Conservation (phyloP, 2,329 filamentous ascomycete genomes). For the Cercospora sojina region DNA sequence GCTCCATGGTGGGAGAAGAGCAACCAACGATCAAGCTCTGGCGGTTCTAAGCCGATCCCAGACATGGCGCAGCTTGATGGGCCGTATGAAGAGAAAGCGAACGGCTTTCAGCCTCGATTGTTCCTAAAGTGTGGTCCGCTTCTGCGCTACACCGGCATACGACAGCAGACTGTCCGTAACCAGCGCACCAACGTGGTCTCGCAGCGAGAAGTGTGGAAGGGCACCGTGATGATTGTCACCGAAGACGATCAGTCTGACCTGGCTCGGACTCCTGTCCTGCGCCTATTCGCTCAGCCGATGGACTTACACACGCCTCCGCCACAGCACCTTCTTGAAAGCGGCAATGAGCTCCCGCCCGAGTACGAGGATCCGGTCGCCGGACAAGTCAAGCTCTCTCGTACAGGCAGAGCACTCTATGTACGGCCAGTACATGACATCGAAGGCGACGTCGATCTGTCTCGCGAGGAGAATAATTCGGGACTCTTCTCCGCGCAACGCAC, state of each 20-base stretch:
- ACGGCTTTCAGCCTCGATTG: conserved; percentile 76
- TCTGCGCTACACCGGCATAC: conserved; percentile 83
- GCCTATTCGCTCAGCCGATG: conserved; percentile 83
- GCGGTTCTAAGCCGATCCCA: conserved; percentile 34
- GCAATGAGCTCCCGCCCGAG: conserved; percentile 66
- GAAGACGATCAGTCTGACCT: conserved; percentile 81
- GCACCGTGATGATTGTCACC: conserved; percentile 94
- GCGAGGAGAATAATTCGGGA: conserved; percentile 74
- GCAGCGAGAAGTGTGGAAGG: conserved; percentile 83
- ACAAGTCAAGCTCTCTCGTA: conserved; percentile 78
- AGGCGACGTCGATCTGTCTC: conserved; percentile 74
- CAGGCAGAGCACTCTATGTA: conserved; percentile 83
- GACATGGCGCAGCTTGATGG: conserved; percentile 58
- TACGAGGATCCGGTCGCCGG: conserved; percentile 89
- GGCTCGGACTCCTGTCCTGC: conserved; percentile 70
- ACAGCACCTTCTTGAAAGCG: conserved; percentile 61
- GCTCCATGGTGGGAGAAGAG: conserved; percentile 72
- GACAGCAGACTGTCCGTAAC: conserved; percentile 53
- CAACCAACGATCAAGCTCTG: conserved; percentile 26
- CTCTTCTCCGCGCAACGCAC: conserved; percentile 64
- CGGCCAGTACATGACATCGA: conserved; percentile 84
- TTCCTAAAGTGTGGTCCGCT: conserved; percentile 89
- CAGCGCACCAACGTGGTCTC: conserved; percentile 39
- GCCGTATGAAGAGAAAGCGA: conserved; percentile 63
- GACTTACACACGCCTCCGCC: conserved; percentile 78